Evolutionary conservation across 495 filamentous ascomycete genomes (phyloP).

Genomic region (Penicillium herquei): DNA sequence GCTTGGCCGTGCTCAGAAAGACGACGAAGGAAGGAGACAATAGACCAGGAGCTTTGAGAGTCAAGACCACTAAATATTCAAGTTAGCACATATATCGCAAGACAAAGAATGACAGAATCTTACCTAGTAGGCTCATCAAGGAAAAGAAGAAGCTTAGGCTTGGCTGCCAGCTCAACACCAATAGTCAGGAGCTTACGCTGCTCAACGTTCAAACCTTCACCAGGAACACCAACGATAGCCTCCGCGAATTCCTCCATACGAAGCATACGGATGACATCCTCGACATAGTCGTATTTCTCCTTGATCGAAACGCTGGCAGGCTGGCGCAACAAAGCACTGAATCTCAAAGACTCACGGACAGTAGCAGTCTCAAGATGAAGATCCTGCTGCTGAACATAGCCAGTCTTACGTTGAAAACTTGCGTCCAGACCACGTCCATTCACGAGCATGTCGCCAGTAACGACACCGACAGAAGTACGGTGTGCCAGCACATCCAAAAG

Average conservation of each 20-base stretch:
- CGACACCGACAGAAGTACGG: conserved; percentile 44
- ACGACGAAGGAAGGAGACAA: conserved; percentile 73
- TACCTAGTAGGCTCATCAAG: conserved; percentile 34
- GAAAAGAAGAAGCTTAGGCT: conserved; percentile 76
- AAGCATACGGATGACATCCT: conserved; percentile 85
- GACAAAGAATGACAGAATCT: not conserved
- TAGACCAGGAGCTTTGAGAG: conserved; percentile 65
- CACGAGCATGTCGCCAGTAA: conserved; percentile 52
- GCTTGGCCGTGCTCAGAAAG: conserved; percentile 83
- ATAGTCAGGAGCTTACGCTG: conserved; percentile 83
- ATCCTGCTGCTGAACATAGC: conserved; percentile 94
- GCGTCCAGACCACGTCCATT: conserved; percentile 56
- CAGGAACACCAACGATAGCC: conserved; percentile 80
- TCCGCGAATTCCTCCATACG: conserved; percentile 84
- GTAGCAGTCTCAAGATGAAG: conserved; percentile 80
- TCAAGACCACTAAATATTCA: conserved; percentile 57
- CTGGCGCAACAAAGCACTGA: conserved; percentile 82
- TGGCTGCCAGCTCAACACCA: conserved; percentile 80
- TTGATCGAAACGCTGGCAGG: conserved; percentile 63
- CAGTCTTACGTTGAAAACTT: conserved; percentile 87
- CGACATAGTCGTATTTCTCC: conserved; percentile 87
- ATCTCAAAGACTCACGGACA: conserved; percentile 73
- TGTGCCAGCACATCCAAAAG: conserved; percentile 47
- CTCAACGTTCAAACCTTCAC: conserved; percentile 84
- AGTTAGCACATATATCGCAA: not conserved